Evolutionary conservation across 2,329 filamentous ascomycete genomes (phyloP), one percentile per base, ranked within the genome.

Genomic region (Claviceps arundinis): DNA sequence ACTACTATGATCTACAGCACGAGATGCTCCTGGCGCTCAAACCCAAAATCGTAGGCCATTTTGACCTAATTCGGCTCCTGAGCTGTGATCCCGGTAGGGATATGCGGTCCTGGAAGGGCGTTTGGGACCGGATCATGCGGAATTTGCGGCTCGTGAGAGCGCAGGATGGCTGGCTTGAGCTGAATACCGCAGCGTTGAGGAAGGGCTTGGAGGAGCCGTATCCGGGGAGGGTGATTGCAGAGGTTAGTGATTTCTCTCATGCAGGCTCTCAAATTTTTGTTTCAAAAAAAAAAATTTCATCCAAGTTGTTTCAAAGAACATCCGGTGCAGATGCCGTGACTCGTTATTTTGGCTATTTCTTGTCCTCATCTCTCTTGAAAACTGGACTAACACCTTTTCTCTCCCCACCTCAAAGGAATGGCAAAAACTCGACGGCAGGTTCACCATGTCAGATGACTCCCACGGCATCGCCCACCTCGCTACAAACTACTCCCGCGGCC

Each of bases 191-290:
- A 41, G 89, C 82, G 19, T 65, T 97, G 68, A 78, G 93, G 57
- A 98, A 98, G 72, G 93, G 91, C 5, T 79, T 97, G 68, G 78
- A 73, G 19, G 89, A 97, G 72, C 89, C 91, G 46, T 98, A 98
- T 73, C 93, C 93, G 0, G 82, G 82, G 56, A 76, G 79, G 51
- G 75, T 81, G 60, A 85, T 98, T 62, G 89, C 89, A 60, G 76
- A 87, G 76, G 84, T 86, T 59, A 9, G 40, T 43, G 66, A 73
- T 69, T 14, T 24, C 7, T 9, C 41, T 14, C 4, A 14, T 73
- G 69, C 14, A 17, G 8, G 4, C 40, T 43, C 11, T 6, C 16
- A 3, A n/a, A n/a, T n/a, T n/a, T n/a, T n/a, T n/a, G n/a, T n/a
- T n/a, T 22, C 22, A 1, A 19, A 19, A 19, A 19, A 19, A 19